Evolutionary conservation across 495 filamentous ascomycete species (phyloP).

Genomic region (Trichoderma reesei): DNA sequence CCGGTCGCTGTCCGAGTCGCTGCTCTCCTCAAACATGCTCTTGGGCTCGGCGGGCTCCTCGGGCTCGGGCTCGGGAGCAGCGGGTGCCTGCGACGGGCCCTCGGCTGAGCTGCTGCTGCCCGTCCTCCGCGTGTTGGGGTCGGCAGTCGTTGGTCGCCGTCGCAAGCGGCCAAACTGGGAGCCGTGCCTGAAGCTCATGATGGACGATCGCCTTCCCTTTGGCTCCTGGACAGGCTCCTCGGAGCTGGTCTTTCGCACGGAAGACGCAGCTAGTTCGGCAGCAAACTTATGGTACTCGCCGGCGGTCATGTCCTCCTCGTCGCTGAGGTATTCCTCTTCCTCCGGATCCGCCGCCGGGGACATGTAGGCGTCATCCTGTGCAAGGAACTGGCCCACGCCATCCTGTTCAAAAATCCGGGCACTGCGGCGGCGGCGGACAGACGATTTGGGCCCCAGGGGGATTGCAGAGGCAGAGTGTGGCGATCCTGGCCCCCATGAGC

Average conservation of each 20-base stretch:
- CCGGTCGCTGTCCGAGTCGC: background rate
- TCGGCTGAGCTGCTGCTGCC: background rate
- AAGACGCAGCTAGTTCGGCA: background rate
- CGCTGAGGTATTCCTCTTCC: background rate
- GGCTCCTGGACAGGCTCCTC: background rate
- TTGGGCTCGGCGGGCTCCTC: background rate
- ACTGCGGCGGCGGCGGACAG: background rate
- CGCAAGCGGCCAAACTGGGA: background rate
- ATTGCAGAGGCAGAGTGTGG: background rate
- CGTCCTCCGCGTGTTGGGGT: background rate
- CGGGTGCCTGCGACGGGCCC: background rate
- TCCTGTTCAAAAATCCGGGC: background rate
- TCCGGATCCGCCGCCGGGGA: background rate
- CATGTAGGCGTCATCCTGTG: background rate
- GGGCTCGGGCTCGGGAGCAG: background rate
- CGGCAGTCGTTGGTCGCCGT: background rate
- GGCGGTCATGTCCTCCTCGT: background rate
- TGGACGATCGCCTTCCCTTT: background rate
- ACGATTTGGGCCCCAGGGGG: background rate
- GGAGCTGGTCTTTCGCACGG: background rate
- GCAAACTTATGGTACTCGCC: conserved; percentile 7
- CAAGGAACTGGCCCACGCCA: background rate
- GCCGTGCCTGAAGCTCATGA: background rate
- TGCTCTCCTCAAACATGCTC: background rate
- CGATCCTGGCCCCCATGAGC: conserved; percentile 4